Evolutionary conservation across 2,329 filamentous ascomycete genomes (phyloP).

Genomic region (Thermochaetoides dissita): DNA sequence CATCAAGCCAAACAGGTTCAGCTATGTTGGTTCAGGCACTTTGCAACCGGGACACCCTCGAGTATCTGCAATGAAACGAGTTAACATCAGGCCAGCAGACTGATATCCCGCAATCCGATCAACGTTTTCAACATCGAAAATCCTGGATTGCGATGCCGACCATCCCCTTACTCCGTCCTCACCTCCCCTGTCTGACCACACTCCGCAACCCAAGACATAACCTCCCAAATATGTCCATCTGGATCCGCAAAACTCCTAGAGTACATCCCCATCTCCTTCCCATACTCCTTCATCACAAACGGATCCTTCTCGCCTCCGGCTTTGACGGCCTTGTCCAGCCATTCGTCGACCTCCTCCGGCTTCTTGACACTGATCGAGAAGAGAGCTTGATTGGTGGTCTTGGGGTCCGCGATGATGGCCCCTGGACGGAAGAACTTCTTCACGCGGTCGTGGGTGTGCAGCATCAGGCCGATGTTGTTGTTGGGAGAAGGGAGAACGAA

Average conservation of each 20-base stretch:
- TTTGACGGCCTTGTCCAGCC: constrained; percentile 1
- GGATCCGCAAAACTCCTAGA: constrained; percentile 6
- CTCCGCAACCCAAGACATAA: background rate
- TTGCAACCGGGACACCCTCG: no score
- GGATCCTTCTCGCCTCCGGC: constrained; percentile 7
- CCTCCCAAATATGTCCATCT: constrained; percentile 10
- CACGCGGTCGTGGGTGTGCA: constrained; percentile 5
- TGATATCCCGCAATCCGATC: no score
- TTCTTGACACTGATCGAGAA: constrained; percentile 2
- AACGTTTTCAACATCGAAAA: no score
- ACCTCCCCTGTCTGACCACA: no score
- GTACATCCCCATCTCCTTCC: constrained; percentile 7
- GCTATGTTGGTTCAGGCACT: no score
- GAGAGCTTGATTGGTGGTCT: constrained; percentile 1
- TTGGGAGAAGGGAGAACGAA: constrained; percentile 5
- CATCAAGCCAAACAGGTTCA: no score
- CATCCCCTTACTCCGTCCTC: no score
- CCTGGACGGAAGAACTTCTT: constrained; percentile 4
- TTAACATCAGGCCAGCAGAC: no score
- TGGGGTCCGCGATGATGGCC: constrained; percentile 2
- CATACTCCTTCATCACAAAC: constrained; percentile 5
- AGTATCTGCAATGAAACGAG: no score
- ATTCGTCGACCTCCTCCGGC: constrained; percentile 3
- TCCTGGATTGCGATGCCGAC: no score
- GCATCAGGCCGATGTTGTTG: constrained; percentile 3